Evolutionary conservation across 2,329 filamentous ascomycete genomes (phyloP).

Genomic region (Claviceps capensis): DNA sequence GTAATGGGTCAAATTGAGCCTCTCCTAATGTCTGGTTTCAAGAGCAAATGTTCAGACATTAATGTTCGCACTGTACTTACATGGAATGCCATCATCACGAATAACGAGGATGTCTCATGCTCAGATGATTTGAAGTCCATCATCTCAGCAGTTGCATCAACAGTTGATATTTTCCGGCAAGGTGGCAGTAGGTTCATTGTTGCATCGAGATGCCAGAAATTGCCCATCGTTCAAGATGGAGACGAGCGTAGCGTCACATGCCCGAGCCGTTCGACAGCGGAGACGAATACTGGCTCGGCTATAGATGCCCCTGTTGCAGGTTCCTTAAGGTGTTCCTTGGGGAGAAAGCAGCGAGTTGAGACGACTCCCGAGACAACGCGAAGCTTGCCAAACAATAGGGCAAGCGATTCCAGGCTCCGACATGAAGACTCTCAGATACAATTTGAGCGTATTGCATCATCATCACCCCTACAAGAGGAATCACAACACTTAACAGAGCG

Average conservation of each 20-base stretch:
- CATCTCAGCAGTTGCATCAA: constrained; percentile 45
- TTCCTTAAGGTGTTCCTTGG: constrained; percentile 10
- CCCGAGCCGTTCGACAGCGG: constrained; percentile 18
- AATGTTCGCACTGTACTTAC: constrained; percentile 35
- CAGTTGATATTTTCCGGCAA: constrained; percentile 33
- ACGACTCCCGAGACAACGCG: constrained; percentile 13
- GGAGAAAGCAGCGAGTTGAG: constrained; percentile 17
- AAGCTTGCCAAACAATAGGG: constrained; percentile 14
- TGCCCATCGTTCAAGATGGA: constrained; percentile 34
- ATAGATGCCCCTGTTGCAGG: constrained; percentile 7
- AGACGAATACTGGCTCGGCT: constrained; percentile 10
- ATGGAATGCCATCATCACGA: constrained; percentile 62
- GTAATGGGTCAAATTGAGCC: constrained; percentile 40
- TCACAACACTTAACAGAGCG: constrained; percentile 67
- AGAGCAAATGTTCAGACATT: constrained; percentile 39
- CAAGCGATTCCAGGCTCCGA: constrained; percentile 40
- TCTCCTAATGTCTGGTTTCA: constrained; percentile 41
- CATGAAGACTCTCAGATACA: constrained; percentile 76
- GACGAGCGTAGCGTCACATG: constrained; percentile 27
- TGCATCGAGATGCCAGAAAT: constrained; percentile 25
- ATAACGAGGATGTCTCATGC: constrained; percentile 45
- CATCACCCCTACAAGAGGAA: constrained; percentile 37
- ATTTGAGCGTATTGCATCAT: constrained; percentile 56
- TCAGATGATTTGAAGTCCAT: constrained; percentile 49
- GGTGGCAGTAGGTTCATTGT: constrained; percentile 26